Base-by-base conservation (phyloP, 306 rosid genomes). In the Abrus precatorius region DNA sequence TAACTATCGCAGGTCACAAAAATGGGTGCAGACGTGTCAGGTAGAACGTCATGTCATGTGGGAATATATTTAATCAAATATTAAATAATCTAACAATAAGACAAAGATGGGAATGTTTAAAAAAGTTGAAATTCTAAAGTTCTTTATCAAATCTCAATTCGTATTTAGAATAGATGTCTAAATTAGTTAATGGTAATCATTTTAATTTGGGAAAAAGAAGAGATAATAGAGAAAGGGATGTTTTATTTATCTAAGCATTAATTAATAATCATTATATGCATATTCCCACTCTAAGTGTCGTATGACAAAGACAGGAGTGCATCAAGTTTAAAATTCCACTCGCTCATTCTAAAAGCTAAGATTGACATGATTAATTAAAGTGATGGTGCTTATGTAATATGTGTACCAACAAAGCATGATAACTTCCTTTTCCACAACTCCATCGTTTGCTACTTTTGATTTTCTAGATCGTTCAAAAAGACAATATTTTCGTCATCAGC, bases 341-440 rank as follows among this genome's bases (percentile, higher is more conserved):
- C 5, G 55, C 67, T 30, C 36, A 20, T n/a, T 14, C 29, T 5
- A 54, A 55, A 68, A 30, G 59, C 12, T 48, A 27, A 44, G 55
- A 54, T n/a, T 29, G 33, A 54, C 27, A 55, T 43, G 3, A 68
- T 9, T 20, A 20, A 20, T 20, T 68, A 78, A 68, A 78, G 69
- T 3, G 60, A 54, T 2, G 36, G 5, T 68, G 69, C 76, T 78
- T 33, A 33, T 57, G 61, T 32, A 36, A 78, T 7, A 41, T 34
- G 8, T 8, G 69, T 57, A 27, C 40, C 2, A 76, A 38, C 49
- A 52, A 52, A 65, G 55, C 9, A 38, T 49, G 7, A 65, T 65
- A 10, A 10, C 20, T 65, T 60, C 32, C 63, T 69, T 79, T 76
- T 44, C 29, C 38, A 54, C 53, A 36, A 72, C 38, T 53, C 50